phyloP scores from a whole-genome alignment of 2,329 filamentous ascomycete species.

The Calonectria multiphialidica region DNA sequence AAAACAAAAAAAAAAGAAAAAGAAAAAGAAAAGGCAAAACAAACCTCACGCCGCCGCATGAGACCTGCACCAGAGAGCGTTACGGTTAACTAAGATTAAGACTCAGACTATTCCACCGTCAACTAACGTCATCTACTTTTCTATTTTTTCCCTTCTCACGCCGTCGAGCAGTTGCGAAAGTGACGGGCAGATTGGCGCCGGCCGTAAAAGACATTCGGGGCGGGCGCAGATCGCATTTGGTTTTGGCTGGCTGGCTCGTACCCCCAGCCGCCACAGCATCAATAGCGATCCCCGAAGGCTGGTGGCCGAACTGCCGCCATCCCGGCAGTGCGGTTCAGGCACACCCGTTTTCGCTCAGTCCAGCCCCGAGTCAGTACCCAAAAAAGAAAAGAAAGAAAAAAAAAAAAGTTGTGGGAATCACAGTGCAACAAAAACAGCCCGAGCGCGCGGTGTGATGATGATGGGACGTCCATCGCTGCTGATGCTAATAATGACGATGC shows the following conservation, averaged over 20 bases:
- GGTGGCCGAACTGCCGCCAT: slow-evolving; percentile 4
- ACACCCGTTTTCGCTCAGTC: background rate
- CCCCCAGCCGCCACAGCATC: slow-evolving; percentile 1
- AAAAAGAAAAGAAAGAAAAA: background rate
- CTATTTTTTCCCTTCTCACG: background rate
- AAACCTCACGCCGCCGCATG: background rate
- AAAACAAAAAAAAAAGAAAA: too few relatives aligned
- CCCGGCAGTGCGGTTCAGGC: slow-evolving; percentile 15
- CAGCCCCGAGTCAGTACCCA: background rate
- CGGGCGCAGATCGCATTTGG: background rate
- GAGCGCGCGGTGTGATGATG: slow-evolving; percentile 13
- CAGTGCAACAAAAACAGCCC: background rate
- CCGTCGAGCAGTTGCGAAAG: background rate
- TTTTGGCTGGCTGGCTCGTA: background rate
- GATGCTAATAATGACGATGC: slow-evolving; percentile 14
- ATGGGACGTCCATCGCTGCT: background rate
- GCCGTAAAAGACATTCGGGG: background rate
- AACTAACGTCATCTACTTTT: slow-evolving; percentile 1
- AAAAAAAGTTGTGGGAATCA: background rate
- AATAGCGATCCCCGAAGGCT: slow-evolving; percentile 6
- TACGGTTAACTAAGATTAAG: background rate
- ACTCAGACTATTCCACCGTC: background rate
- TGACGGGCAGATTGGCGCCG: background rate
- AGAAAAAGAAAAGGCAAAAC: background rate
- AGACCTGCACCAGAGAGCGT: background rate